Evolutionary conservation across 1,139 yeast genomes (phyloP).

Genomic region (Debaryomyces subglobosus): DNA sequence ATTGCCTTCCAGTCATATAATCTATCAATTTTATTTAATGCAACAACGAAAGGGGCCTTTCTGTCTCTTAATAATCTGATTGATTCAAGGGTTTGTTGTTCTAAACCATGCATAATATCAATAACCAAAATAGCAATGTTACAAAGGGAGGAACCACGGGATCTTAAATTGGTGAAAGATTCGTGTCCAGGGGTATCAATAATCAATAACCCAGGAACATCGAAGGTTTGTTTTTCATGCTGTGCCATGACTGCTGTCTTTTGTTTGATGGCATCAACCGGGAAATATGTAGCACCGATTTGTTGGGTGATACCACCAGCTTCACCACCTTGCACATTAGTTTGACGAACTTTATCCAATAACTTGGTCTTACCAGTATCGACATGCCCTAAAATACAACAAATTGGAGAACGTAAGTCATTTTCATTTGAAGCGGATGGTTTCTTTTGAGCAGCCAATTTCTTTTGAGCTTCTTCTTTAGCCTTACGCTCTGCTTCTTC

Average conservation of each 20-base stretch:
- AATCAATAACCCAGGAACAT: slow-evolving; percentile 94
- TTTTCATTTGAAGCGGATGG: slow-evolving; percentile 28
- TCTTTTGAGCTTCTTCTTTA: slow-evolving; percentile 19
- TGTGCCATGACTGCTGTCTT: slow-evolving; percentile 91
- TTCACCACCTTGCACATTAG: slow-evolving; percentile 99
- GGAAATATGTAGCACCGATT: slow-evolving; percentile 99
- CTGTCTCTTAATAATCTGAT: slow-evolving; percentile 89
- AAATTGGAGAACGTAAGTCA: slow-evolving; percentile 94
- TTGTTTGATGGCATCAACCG: slow-evolving; percentile 87
- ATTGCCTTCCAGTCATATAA: slow-evolving; percentile 89
- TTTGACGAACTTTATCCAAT: slow-evolving; percentile 95
- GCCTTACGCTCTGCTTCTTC: slow-evolving; percentile 27
- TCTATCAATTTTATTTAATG: slow-evolving; percentile 96
- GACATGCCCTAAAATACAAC: slow-evolving; percentile 99
- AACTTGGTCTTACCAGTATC: slow-evolving; percentile 99
- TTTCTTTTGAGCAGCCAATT: slow-evolving; percentile 23
- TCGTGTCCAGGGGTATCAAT: slow-evolving; percentile 99
- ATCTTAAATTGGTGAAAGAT: slow-evolving; percentile 94
- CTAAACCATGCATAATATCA: slow-evolving; percentile 98
- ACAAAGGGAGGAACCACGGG: slow-evolving; percentile 98
- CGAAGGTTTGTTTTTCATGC: slow-evolving; percentile 82
- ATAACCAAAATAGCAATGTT: slow-evolving; percentile 97
- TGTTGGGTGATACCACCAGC: slow-evolving; percentile 99
- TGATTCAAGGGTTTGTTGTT: slow-evolving; percentile 95
- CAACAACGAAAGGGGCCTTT: slow-evolving; percentile 97